Evolutionary conservation across 345 rosid species (phyloP).

Genomic region (Dipteronia sinensis): DNA sequence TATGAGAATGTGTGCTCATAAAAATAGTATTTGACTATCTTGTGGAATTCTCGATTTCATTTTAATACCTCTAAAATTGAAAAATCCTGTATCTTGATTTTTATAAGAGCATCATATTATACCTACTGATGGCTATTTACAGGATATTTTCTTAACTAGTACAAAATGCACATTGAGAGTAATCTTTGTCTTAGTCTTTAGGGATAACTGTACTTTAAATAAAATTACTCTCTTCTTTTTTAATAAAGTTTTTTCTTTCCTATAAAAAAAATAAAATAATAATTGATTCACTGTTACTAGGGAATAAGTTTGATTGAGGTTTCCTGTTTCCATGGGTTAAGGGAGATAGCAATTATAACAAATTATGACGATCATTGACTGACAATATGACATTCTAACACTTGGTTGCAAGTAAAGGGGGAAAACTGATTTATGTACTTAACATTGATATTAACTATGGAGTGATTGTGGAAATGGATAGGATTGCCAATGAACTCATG

Average conservation of each 20-base stretch:
- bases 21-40: neutral
- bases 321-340: neutral
- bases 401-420: neutral
- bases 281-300: neutral
- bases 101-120: neutral
- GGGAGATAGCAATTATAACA: neutral
- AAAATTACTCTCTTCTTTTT: too few relatives aligned
- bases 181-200: neutral
- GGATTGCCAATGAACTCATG: neutral
- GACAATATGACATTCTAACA: neutral
- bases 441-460: neutral
- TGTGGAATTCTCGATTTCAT: neutral
- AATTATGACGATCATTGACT: neutral
- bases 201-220: too few relatives aligned
- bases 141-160: neutral
- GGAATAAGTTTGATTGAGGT: neutral
- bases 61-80: neutral
- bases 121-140: neutral
- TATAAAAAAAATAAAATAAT: too few relatives aligned
- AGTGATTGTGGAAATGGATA: neutral
- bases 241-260: too few relatives aligned
- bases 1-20: neutral
- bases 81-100: neutral
- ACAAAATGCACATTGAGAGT: neutral
- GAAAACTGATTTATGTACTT: neutral